phyloP scores from a whole-genome alignment of 495 filamentous ascomycete species.

The Hypoxylon lienhwacheense region DNA sequence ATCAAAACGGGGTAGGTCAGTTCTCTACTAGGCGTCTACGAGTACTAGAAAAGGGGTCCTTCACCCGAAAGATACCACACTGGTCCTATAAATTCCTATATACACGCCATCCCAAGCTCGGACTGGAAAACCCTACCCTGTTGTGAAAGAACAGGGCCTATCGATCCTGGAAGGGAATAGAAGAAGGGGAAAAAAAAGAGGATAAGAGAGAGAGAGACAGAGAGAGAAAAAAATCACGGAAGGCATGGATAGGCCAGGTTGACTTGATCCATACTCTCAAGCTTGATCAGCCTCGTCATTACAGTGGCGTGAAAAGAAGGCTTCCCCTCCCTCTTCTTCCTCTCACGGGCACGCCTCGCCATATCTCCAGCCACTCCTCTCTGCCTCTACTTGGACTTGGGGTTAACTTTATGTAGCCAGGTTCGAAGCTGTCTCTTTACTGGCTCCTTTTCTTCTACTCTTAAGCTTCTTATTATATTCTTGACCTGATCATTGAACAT shows the following conservation, averaged over 20 bases:
- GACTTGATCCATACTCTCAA: slow-evolving; percentile 31
- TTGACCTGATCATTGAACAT: slow-evolving; percentile 5
- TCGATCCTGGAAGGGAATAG: slow-evolving; percentile 24
- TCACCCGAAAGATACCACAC: slow-evolving; percentile 33
- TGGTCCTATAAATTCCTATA: slow-evolving; percentile 39
- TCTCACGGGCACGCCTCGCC: slow-evolving; percentile 36
- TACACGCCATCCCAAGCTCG: slow-evolving; percentile 38
- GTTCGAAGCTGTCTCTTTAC: slow-evolving; percentile 10
- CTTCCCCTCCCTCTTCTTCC: slow-evolving; percentile 35
- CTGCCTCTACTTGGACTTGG: slow-evolving; percentile 25
- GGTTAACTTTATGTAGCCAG: slow-evolving; percentile 22
- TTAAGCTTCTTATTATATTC: slow-evolving; percentile 23
- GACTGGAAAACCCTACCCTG: slow-evolving; percentile 35
- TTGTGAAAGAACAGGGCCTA: slow-evolving; percentile 21
- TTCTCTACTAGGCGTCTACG: slow-evolving; percentile 19
- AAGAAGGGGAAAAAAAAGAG: slow-evolving; percentile 8
- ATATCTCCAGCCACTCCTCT: slow-evolving; percentile 37
- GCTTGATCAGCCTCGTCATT: slow-evolving; percentile 41
- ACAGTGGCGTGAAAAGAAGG: slow-evolving; percentile 37
- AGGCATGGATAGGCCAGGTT: slow-evolving; percentile 35
- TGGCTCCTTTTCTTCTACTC: slow-evolving; percentile 7
- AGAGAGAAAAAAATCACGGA: slow-evolving; percentile 21
- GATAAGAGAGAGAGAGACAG: slow-evolving; percentile 7
- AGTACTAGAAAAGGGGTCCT: slow-evolving; percentile 34
- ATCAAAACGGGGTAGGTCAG: slow-evolving; percentile 37